A percentile compares a stretch with the other conserved stretches of the same genome.
Conservation (phyloP, 1,139 yeast genomes). For the Suhomyces anneliseae region DNA sequence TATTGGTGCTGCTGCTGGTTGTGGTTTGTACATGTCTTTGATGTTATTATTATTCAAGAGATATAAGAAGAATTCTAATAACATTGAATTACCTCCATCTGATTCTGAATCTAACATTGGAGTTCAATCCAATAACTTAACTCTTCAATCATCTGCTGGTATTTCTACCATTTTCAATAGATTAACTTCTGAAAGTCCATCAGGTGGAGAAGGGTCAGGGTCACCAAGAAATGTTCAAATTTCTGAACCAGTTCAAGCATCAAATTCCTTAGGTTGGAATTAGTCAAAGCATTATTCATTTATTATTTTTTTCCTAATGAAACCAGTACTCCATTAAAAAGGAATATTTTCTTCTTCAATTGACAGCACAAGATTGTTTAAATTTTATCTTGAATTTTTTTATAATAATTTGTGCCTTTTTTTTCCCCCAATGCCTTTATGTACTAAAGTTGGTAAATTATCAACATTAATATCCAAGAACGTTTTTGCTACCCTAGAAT, state of each 20-base stretch:
- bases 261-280: slow-evolving; percentile 48
- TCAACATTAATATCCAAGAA: no score
- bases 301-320: no score
- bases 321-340: not conserved
- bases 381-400: no score
- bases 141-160: slow-evolving; percentile 20
- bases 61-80: slow-evolving; percentile 33
- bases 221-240: slow-evolving; percentile 30
- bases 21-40: slow-evolving; percentile 54
- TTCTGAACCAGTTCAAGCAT: slow-evolving; percentile 47
- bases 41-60: slow-evolving; percentile 47
- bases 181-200: slow-evolving; percentile 18
- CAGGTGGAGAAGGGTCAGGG: slow-evolving; percentile 13
- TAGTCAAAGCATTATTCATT: not conserved
- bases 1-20: slow-evolving; percentile 70
- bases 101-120: slow-evolving; percentile 45
- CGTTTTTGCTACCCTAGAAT: no score
- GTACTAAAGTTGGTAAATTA: no score
- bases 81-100: slow-evolving; percentile 43
- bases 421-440: no score
- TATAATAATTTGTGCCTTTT: no score
- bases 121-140: slow-evolving; percentile 20
- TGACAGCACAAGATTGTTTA: not conserved
- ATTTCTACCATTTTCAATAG: slow-evolving; percentile 35
- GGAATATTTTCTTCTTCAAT: not conserved